Base-by-base conservation (phyloP, 78 protist genomes). In the Isochrysis galbana region DNA sequence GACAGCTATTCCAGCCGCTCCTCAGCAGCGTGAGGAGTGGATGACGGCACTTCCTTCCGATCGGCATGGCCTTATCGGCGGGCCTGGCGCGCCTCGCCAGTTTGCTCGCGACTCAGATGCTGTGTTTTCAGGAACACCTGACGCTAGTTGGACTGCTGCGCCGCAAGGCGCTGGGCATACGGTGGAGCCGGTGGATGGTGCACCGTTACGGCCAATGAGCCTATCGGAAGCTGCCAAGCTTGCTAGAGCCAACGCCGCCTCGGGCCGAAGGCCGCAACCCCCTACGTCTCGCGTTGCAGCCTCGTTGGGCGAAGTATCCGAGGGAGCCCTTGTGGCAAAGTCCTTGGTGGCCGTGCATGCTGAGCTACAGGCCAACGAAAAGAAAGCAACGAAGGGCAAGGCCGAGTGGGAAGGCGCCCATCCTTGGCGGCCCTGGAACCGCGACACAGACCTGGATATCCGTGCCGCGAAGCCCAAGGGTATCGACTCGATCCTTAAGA, bases 131-230 rank as follows among this genome's bases (percentile, higher is more conserved):
- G 61, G 61, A 7, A 51, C 61, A 7, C n/a, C n/a, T n/a, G 61
- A 51, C 61, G 61, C 61, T 7, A 51, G 61, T 14, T 51, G 61
- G 61, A 51, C 61, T 19, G 61, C 61, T 7, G 61, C 61, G 61
- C 61, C 61, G 61, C 61, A 14, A 14, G 61, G 61, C 29, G 61
- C 61, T 14, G 61, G 61, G 61, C 29, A 14, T 14, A 14, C 29
- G 29, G 61, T 19, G 61, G 61, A 51, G 61, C 61, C 61, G 61
- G 61, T 19, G 29, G 61, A 7, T 14, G 61, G 61, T 23, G n/a
- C n/a, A n/a, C n/a, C n/a, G n/a, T n/a, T n/a, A n/a, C 74, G 74
- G n/a, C 74, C 74, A 32, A 61, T 61, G 74, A 61, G 74, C 23
- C 14, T 61, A 10, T 2, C 74, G 36, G 74, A 61, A 32, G 74